Evolutionary conservation across 2,329 filamentous ascomycete species (phyloP).

Genomic region (Ceratocystis albifundus): DNA sequence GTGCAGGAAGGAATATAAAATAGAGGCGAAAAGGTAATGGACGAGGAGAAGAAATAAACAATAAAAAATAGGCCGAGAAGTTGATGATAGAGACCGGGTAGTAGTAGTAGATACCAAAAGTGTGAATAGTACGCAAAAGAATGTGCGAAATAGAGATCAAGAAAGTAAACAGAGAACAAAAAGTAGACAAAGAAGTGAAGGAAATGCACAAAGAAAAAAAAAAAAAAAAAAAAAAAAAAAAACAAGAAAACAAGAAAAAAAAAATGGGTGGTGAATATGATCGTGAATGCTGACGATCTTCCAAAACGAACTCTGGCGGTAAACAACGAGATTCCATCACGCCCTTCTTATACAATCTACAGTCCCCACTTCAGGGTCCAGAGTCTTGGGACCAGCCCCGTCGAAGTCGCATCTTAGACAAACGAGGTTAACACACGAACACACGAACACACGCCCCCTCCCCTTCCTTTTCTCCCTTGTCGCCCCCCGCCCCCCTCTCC

Average conservation of each 20-base stretch:
- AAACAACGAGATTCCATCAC: not conserved
- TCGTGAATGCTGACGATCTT: conserved; percentile 8
- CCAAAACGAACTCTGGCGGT: not conserved
- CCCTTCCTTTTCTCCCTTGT: not conserved
- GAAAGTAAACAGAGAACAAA: not conserved
- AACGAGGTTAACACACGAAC: not conserved
- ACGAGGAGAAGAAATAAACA: not conserved
- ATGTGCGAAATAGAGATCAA: not conserved
- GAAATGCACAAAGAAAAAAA: not conserved
- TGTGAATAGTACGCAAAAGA: not conserved
- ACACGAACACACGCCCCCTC: too few relatives aligned
- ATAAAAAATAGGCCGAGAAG: not conserved
- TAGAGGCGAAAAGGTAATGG: not conserved
- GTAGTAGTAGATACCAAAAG: not conserved
- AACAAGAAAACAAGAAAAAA: not conserved
- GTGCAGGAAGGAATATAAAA: not conserved
- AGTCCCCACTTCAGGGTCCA: not conserved
- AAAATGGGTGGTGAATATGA: conserved; percentile 5
- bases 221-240: not conserved
- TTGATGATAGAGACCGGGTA: not conserved
- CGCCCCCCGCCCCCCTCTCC: not conserved
- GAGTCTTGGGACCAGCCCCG: not conserved
- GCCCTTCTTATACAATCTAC: not conserved
- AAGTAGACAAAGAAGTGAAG: not conserved
- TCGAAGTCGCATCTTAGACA: not conserved